phyloP scores from a whole-genome alignment of 305 asterid genomes.

The Caryopteris hybrid region DNA sequence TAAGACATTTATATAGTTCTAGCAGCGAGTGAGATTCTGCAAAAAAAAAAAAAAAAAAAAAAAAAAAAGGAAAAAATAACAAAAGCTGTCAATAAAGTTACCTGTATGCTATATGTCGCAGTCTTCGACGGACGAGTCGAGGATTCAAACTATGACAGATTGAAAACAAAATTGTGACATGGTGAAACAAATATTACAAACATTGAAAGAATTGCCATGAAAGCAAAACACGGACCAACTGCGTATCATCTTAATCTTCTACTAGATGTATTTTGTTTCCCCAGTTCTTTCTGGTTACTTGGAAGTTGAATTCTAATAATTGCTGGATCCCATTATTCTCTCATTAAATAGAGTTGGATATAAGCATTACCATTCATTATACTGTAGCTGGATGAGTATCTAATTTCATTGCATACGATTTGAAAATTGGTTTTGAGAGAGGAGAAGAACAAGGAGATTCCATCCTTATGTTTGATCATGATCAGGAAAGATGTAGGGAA shows the following conservation, averaged over 20 bases:
- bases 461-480: not conserved
- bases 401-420: not conserved
- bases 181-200: too few relatives aligned
- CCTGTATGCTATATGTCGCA: constrained; percentile 87
- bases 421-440: not conserved
- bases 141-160: constrained; percentile 62
- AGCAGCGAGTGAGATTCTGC: too few relatives aligned
- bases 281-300: not conserved
- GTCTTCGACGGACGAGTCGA: constrained; percentile 83
- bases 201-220: too few relatives aligned
- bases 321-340: not conserved
- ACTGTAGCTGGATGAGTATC: not conserved
- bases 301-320: not conserved
- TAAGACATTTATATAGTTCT: too few relatives aligned
- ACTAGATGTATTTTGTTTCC: not conserved
- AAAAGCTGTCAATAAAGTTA: constrained; percentile 21
- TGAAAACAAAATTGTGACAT: constrained; percentile 9
- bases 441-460: not conserved
- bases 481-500: not conserved
- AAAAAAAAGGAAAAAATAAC: too few relatives aligned
- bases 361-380: not conserved
- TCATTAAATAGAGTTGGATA: not conserved
- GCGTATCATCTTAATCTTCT: not conserved
- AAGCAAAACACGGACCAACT: not conserved
- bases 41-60: too few relatives aligned